phyloP scores from a whole-genome alignment of 441 rosid genomes.

The Mallotus repandus region DNA sequence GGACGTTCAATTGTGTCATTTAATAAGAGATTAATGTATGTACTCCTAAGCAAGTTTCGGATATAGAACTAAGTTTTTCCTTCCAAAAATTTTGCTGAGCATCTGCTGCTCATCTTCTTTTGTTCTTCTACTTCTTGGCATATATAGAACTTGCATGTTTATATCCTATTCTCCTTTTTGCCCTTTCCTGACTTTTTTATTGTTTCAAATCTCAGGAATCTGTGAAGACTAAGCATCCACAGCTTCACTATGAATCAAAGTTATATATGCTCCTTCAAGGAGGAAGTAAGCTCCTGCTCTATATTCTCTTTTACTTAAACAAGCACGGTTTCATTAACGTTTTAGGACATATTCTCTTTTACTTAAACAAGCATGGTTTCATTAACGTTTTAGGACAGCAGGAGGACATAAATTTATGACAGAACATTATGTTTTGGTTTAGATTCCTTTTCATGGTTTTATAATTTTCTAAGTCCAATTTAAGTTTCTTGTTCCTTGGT shows the following conservation, averaged over 20 bases:
- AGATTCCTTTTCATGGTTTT: background rate
- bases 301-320: conserved; percentile 6
- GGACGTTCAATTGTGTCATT: no score
- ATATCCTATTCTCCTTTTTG: background rate
- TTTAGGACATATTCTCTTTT: conserved; percentile 15
- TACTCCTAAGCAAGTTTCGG: no score
- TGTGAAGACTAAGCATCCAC: conserved; percentile 85
- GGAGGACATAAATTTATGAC: background rate
- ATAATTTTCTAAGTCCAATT: background rate
- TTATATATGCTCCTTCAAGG: conserved; percentile 92
- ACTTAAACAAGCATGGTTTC: background rate
- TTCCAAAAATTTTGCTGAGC: background rate
- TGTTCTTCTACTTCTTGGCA: no score
- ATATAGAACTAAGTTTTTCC: background rate
- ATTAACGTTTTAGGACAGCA: background rate
- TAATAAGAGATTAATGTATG: no score
- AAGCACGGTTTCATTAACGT: no score
- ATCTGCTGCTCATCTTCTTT: background rate
- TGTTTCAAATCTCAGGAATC: conserved; percentile 56
- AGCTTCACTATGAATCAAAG: conserved; percentile 94
- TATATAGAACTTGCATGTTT: no score
- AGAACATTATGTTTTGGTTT: conserved; percentile 6
- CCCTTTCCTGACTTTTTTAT: conserved; percentile 4
- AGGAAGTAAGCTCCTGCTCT: conserved; percentile 62
- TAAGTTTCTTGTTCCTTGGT: background rate